Conservation (phyloP, 1,139 yeast species). For the Diutina scorzettiae region DNA sequence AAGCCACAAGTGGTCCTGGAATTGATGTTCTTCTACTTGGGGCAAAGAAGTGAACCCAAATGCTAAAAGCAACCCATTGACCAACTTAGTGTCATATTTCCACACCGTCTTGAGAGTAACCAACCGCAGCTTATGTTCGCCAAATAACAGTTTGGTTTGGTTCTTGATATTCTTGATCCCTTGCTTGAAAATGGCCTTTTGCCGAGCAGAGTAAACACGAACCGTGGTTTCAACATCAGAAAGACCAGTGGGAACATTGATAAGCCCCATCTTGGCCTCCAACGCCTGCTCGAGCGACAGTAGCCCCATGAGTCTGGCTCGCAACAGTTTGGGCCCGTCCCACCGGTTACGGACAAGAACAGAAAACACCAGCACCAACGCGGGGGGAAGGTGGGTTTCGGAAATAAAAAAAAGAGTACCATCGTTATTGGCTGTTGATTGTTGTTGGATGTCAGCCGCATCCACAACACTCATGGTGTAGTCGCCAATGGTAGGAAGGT, state of each 20-base stretch:
- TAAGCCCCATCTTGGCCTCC: constrained; percentile 28
- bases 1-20: constrained; percentile 49
- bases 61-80: constrained; percentile 40
- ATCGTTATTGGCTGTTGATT: constrained; percentile 5
- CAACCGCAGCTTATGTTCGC: constrained; percentile 26
- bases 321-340: constrained; percentile 20
- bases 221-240: constrained; percentile 7
- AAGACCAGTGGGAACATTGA: constrained; percentile 17
- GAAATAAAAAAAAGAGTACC: constrained; percentile 35
- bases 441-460: constrained; percentile 8
- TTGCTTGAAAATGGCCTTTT: constrained; percentile 32
- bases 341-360: constrained; percentile 32
- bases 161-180: constrained; percentile 37
- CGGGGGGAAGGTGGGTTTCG: constrained; percentile 28
- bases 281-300: constrained; percentile 32
- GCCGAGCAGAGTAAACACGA: constrained; percentile 21
- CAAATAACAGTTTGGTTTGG: constrained; percentile 38
- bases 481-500: constrained; percentile 34
- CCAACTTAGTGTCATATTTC: constrained; percentile 43
- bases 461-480: constrained; percentile 31
- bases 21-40: constrained; percentile 31
- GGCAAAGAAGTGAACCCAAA: constrained; percentile 49
- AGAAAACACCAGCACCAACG: constrained; percentile 39
- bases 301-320: not conserved
- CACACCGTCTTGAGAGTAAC: constrained; percentile 43